Evolutionary conservation across 768 basidiomycete species (phyloP).

Genomic region (Auricularia cornea): DNA sequence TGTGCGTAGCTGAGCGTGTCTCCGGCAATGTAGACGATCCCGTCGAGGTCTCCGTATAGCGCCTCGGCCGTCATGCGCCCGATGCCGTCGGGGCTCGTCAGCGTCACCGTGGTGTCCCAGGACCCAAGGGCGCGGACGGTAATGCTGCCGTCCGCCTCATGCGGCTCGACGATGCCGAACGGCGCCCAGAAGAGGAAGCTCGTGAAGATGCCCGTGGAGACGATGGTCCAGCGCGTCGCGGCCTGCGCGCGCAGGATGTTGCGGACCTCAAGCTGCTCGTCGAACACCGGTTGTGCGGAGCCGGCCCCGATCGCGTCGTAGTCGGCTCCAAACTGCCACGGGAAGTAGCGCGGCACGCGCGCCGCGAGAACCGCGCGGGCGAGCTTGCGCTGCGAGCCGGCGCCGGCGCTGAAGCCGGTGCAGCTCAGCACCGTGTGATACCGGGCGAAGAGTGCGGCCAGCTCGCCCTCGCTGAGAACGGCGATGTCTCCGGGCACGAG

Average conservation of each 20-base stretch:
- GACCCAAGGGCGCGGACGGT: slow-evolving; percentile 18
- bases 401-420: slow-evolving; percentile 18
- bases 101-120: slow-evolving; percentile 19
- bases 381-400: slow-evolving; percentile 21
- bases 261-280: slow-evolving; percentile 28
- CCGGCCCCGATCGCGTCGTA: slow-evolving; percentile 26
- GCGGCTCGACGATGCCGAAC: slow-evolving; percentile 19
- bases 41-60: slow-evolving; percentile 12
- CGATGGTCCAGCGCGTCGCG: slow-evolving; percentile 20
- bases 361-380: slow-evolving; percentile 21
- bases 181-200: slow-evolving; percentile 20
- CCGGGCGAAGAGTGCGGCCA: slow-evolving; percentile 14
- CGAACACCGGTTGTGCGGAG: slow-evolving; percentile 24
- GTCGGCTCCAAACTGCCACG: slow-evolving; percentile 31
- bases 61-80: slow-evolving; percentile 18
- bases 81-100: slow-evolving; percentile 23
- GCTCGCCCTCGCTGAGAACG: slow-evolving; percentile 5
- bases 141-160: slow-evolving; percentile 6
- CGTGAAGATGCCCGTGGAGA: slow-evolving; percentile 24
- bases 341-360: slow-evolving; percentile 20
- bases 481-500: slow-evolving; percentile 15
- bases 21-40: slow-evolving; percentile 21
- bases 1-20: slow-evolving; percentile 22
- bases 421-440: slow-evolving; percentile 18
- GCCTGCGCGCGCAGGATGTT: slow-evolving; percentile 20